A percentile compares a stretch with the other conserved stretches of the same genome.
Evolutionary conservation across 2,329 filamentous ascomycete species (phyloP).

Genomic region (Teratosphaeria nubilosa): DNA sequence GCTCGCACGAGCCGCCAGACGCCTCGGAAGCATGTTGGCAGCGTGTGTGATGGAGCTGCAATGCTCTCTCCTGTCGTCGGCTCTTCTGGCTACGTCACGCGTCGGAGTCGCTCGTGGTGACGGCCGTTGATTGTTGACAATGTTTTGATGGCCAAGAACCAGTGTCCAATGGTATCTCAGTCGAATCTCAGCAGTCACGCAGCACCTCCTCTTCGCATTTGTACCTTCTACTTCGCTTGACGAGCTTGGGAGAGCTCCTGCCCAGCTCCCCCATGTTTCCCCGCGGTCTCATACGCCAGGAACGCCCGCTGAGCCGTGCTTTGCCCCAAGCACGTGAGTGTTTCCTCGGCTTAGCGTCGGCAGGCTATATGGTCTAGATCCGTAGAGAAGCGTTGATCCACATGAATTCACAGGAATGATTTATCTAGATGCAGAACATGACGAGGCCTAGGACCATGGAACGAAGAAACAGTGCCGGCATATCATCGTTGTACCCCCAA

Average conservation of each 20-base stretch:
- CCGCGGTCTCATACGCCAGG: neutral
- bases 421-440: too few species aligned
- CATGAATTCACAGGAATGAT: neutral
- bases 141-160: neutral
- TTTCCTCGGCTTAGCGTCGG: neutral
- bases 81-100: neutral
- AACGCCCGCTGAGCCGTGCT: neutral
- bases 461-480: neutral
- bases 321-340: neutral
- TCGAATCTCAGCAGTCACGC: neutral
- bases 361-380: neutral
- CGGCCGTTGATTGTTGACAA: neutral
- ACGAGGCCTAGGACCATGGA: too few species aligned
- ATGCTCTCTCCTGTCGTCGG: neutral
- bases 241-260: neutral
- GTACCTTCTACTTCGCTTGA: neutral
- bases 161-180: neutral
- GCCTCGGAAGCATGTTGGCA: constrained; percentile 10
- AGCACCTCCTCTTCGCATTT: neutral
- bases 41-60: neutral
- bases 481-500: neutral
- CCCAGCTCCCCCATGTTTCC: neutral
- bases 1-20: constrained; percentile 8
- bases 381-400: neutral
- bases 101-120: neutral